These are phyloP conservation scores for Gynostemma pentaphyllum DNA, from an alignment of 306 rosid genomes.

Conservation along the genomic window DNA sequence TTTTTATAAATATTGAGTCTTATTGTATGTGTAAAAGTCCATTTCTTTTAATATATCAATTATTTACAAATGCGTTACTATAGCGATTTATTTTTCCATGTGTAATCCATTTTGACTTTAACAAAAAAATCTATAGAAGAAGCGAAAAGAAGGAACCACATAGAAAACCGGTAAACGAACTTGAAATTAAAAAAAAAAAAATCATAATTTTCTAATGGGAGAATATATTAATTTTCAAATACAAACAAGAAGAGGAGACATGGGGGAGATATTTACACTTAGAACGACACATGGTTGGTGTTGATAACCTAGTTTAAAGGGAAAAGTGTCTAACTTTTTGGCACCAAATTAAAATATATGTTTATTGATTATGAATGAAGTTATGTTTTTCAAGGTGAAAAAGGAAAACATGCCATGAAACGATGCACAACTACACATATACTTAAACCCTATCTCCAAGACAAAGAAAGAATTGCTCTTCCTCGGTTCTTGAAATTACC, in stretches of 20 bases:
- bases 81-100: no score
- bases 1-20: no score
- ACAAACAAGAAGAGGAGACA: slow-evolving; percentile 6
- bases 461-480: not conserved
- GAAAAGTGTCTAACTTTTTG: slow-evolving; percentile 8
- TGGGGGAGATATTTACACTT: not conserved
- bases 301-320: slow-evolving; percentile 5
- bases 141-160: not conserved
- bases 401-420: not conserved
- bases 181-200: not conserved
- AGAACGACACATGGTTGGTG: slow-evolving; percentile 1
- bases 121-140: not conserved
- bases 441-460: slow-evolving; percentile 1
- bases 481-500: not conserved
- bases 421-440: not conserved
- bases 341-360: not conserved
- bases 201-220: not conserved
- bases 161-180: not conserved
- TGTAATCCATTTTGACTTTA: no score
- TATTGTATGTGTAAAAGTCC: no score
- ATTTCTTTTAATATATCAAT: no score
- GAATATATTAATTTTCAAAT: not conserved
- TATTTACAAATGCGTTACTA: no score
- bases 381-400: not conserved
- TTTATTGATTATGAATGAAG: not conserved